These are phyloP conservation scores for Mentha longifolia DNA, from an alignment of 257 asterid genomes.

Conservation along the genomic window DNA sequence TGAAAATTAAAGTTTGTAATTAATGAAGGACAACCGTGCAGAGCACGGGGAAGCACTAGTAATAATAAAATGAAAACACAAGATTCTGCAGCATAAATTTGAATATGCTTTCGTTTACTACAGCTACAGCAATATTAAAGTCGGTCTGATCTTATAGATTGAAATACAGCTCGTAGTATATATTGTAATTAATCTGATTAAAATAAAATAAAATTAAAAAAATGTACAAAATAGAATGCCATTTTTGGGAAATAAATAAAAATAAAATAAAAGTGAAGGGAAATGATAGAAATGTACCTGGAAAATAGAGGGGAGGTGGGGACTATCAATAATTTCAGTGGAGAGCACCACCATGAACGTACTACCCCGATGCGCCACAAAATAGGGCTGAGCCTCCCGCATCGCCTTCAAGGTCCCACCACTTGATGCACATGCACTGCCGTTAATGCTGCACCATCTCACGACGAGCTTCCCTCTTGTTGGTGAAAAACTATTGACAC, in stretches of 20 bases:
- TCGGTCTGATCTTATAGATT: too few species aligned
- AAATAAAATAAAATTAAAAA: neutral
- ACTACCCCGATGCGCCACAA: constrained; percentile 54
- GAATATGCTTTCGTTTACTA: too few species aligned
- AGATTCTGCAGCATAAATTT: too few species aligned
- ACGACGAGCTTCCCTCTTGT: neutral
- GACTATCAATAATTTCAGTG: constrained; percentile 45
- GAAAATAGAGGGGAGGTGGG: constrained; percentile 49
- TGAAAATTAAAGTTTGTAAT: too few species aligned
- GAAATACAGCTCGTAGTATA: too few species aligned
- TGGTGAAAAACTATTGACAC: too few species aligned
- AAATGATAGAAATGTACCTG: constrained; percentile 39
- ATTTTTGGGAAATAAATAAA: neutral
- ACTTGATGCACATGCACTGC: constrained; percentile 9
- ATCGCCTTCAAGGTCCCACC: constrained; percentile 45
- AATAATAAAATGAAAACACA: too few species aligned
- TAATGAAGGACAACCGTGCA: too few species aligned
- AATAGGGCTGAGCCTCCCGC: constrained; percentile 67
- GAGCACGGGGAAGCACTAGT: too few species aligned
- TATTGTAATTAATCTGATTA: too few species aligned
- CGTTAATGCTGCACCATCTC: constrained; percentile 19
- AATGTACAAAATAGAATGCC: neutral
- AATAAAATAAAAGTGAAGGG: neutral
- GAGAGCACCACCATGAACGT: constrained; percentile 60
- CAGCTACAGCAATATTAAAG: too few species aligned